Evolutionary conservation across 1,284 basidiomycete species (phyloP), one percentile per base, ranked within the genome.

Genomic region (Ceratobasidium sp.): DNA sequence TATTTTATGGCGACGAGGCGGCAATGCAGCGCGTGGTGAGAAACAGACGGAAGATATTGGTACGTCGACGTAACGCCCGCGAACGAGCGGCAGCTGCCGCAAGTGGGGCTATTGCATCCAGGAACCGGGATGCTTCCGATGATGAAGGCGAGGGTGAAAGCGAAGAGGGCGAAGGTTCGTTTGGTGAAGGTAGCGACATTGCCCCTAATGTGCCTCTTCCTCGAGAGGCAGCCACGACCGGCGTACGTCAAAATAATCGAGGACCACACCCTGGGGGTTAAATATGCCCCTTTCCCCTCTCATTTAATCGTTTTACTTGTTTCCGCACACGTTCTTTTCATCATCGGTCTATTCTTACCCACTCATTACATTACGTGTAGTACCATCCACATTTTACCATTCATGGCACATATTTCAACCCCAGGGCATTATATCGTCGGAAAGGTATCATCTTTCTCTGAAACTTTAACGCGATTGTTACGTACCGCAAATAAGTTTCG

Each of bases 1-100:
- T 95, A 69, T 93, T 93, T 76, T 95, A 90, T 76, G 89, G 90
- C 9, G 89, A 89, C 70, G 86, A 88, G 27, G 73, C 75, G 58
- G 83, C 83, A 70, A 88, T 85, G 76, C 80, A 84, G 71, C 80
- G 83, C 36, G 89, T 88, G 41, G 81, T 94, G 70, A 80, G 85
- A 76, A 86, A 83, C 73, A 80, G 93, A 71, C 92, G 91, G 80
- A 88, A 87, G 81, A 88, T 93, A 68, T 78, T 94, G 73, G 82
- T 82, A 74, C 80, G 92, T 59, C 80, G 91, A 69, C 81, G 88
- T 73, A 82, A 90, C 71, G 91, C 92, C 27, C 83, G 87, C 76
- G 89, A 91, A 77, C 82, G 90, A 29, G 92, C 79, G 1, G 77
- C 78, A 47, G 75, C 76, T 39, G 70, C 71, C 30, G 74, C 74